Evolutionary conservation across 163 green algal genomes (phyloP).

Genomic region (Coccomyxa subellipsoidea): DNA sequence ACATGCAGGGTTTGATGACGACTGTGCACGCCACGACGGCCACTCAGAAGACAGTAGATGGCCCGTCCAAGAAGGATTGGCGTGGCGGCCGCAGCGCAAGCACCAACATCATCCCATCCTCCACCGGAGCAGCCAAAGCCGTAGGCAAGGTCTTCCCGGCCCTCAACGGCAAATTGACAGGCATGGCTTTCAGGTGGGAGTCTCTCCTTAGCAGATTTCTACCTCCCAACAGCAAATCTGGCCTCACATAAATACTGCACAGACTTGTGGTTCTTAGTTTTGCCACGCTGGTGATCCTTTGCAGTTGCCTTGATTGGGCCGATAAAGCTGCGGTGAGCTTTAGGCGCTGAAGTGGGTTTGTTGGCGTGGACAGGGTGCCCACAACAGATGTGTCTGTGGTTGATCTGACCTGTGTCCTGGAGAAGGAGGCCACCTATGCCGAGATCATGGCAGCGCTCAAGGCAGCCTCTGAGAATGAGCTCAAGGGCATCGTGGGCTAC

Average conservation of each 20-base stretch:
- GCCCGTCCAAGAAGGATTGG: slow-evolving; percentile 96
- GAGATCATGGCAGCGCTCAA: slow-evolving; percentile 92
- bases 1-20: slow-evolving; percentile 80
- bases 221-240: background rate
- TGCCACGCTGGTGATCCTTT: background rate
- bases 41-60: slow-evolving; percentile 97
- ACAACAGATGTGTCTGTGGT: slow-evolving; percentile 94
- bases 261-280: background rate
- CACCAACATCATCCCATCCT: slow-evolving; percentile 97
- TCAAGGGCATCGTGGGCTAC: slow-evolving; percentile 74
- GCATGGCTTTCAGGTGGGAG: slow-evolving; percentile 91
- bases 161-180: slow-evolving; percentile 97
- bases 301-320: background rate
- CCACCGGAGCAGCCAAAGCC: slow-evolving; percentile 93
- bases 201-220: too few relatives aligned
- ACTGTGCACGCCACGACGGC: slow-evolving; percentile 96
- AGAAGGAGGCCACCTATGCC: slow-evolving; percentile 89
- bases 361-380: slow-evolving; percentile 62
- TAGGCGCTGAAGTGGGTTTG: background rate
- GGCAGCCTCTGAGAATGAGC: slow-evolving; percentile 58
- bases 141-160: slow-evolving; percentile 58
- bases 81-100: slow-evolving; percentile 71
- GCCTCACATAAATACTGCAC: background rate
- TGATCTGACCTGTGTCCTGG: slow-evolving; percentile 87
- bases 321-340: background rate